These are phyloP conservation scores for Botrytis pseudocinerea DNA, from an alignment of 2,329 filamentous ascomycete species.

Conservation along the genomic window DNA sequence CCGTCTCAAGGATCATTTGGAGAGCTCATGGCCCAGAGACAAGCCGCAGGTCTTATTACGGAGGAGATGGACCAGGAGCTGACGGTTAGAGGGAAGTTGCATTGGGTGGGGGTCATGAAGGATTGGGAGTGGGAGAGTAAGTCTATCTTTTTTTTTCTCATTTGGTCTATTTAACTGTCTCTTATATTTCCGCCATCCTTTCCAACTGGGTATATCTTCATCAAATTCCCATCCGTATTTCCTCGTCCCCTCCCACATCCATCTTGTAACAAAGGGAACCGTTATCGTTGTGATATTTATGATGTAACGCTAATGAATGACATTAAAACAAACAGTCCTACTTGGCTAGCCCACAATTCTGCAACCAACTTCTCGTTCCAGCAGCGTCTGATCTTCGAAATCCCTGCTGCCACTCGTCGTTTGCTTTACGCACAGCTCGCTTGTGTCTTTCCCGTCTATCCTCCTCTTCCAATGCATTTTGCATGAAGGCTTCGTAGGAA, in stretches of 20 bases:
- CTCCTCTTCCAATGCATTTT: constrained; percentile 1
- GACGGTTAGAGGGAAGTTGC: constrained; percentile 64
- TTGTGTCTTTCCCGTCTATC: constrained; percentile 6
- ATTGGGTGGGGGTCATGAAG: constrained; percentile 72
- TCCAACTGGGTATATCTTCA: neutral
- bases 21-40: constrained; percentile 28
- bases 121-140: constrained; percentile 73
- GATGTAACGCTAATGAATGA: neutral
- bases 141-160: constrained; percentile 35
- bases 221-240: neutral
- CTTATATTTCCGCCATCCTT: neutral
- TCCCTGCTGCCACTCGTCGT: constrained; percentile 15
- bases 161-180: neutral
- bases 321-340: constrained; percentile 15
- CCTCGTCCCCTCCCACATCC: neutral
- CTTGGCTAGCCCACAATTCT: constrained; percentile 18
- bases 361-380: constrained; percentile 17
- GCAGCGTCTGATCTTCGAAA: constrained; percentile 3
- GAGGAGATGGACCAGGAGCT: constrained; percentile 57
- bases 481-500: constrained; percentile 21
- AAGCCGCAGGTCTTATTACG: constrained; percentile 32
- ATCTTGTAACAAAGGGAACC: constrained; percentile 6
- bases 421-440: constrained; percentile 5
- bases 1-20: constrained; percentile 17
- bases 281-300: constrained; percentile 3